Conservation (phyloP, 2,329 filamentous ascomycete genomes). For the Leptographium radiaticola region DNA sequence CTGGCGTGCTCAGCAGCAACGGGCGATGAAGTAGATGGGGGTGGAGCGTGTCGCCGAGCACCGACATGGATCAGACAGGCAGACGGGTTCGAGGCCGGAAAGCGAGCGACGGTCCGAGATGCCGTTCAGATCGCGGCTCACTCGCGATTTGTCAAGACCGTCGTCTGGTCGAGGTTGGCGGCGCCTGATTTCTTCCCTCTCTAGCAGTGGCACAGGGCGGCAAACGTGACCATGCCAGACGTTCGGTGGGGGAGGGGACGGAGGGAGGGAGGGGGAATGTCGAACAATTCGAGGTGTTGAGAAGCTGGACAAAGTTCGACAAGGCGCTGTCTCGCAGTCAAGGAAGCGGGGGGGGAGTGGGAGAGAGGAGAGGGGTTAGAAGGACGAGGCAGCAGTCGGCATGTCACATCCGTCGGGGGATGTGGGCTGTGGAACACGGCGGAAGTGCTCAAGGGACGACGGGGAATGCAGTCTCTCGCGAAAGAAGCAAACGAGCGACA, state of each 20-base stretch:
- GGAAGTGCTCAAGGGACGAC: background rate
- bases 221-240: background rate
- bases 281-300: too few species aligned
- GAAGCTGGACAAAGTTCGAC: background rate
- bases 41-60: background rate
- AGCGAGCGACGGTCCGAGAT: background rate
- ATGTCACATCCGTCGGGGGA: background rate
- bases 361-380: background rate
- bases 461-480: background rate
- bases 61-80: conserved; percentile 10
- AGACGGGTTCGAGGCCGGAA: background rate
- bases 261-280: background rate
- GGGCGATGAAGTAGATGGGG: background rate
- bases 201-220: background rate
- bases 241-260: too few species aligned
- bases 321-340: too few species aligned
- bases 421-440: background rate
- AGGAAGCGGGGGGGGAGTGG: background rate
- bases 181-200: background rate
- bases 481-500: background rate
- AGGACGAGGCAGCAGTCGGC: background rate
- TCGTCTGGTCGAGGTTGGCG: background rate
- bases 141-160: background rate
- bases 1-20: background rate
- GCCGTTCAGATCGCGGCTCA: background rate